These are phyloP conservation scores for Chimonanthus praecox DNA, from an alignment of 164 flowering plant species.

Conservation along the genomic window DNA sequence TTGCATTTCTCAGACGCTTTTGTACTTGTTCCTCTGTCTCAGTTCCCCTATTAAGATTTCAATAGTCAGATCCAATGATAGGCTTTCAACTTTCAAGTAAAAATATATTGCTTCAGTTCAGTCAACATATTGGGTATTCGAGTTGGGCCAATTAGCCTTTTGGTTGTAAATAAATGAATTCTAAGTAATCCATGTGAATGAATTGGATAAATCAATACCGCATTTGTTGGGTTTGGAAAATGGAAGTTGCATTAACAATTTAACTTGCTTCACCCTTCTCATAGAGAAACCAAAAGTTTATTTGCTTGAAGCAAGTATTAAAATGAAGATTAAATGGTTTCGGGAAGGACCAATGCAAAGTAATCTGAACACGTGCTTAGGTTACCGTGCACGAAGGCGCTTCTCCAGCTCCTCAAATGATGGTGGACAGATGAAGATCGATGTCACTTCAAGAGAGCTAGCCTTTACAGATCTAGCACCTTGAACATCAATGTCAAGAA, in stretches of 20 bases:
- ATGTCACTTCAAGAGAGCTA: slow-evolving; percentile 79
- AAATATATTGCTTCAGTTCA: background rate
- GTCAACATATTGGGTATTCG: background rate
- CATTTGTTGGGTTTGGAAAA: background rate
- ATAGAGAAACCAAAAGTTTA: background rate
- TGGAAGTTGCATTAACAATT: background rate
- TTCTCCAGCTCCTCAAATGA: slow-evolving; percentile 83
- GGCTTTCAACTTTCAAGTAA: background rate
- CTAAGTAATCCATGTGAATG: background rate
- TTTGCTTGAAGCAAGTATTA: background rate
- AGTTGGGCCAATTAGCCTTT: background rate
- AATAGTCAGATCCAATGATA: background rate
- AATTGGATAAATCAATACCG: background rate
- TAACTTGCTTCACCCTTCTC: background rate
- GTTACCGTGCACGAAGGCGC: slow-evolving; percentile 84
- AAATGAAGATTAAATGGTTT: background rate
- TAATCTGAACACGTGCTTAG: background rate
- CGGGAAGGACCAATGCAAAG: background rate
- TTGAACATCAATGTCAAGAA: slow-evolving; percentile 98
- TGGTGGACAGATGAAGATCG: slow-evolving; percentile 87
- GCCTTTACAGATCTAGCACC: slow-evolving; percentile 88
- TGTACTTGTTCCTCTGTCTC: slow-evolving; percentile 88
- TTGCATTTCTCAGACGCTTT: slow-evolving; percentile 79
- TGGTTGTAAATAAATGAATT: background rate
- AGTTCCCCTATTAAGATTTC: slow-evolving; percentile 56